phyloP scores from a whole-genome alignment of 495 filamentous ascomycete species.

The Aspergillus haitiensis region DNA sequence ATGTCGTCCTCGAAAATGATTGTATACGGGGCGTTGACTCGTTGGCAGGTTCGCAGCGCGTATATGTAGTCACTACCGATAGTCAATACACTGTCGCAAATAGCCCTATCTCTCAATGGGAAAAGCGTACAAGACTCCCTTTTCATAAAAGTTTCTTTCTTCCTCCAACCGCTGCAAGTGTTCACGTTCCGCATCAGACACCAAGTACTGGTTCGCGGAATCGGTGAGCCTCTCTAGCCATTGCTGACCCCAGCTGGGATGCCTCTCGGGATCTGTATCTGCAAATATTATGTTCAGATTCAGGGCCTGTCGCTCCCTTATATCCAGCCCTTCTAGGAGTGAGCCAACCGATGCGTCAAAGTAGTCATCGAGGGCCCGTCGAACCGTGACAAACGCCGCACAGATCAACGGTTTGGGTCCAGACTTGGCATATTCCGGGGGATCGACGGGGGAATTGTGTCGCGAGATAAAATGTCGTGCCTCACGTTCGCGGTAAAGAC shows the following conservation, averaged over 20 bases:
- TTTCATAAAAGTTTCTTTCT: slow-evolving; percentile 28
- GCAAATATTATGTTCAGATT: slow-evolving; percentile 53
- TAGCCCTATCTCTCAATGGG: background rate
- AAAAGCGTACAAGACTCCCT: slow-evolving; percentile 34
- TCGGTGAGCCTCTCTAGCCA: slow-evolving; percentile 51
- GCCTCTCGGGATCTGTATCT: slow-evolving; percentile 45
- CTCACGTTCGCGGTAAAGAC: slow-evolving; percentile 36
- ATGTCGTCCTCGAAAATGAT: slow-evolving; percentile 51
- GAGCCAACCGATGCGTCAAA: slow-evolving; percentile 52
- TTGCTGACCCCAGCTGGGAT: slow-evolving; percentile 48
- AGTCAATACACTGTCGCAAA: background rate
- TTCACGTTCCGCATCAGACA: slow-evolving; percentile 18
- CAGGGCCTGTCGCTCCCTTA: slow-evolving; percentile 44
- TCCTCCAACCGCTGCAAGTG: slow-evolving; percentile 27
- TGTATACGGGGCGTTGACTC: slow-evolving; percentile 42
- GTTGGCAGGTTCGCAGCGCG: slow-evolving; percentile 38
- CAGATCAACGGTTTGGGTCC: slow-evolving; percentile 29
- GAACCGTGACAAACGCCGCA: slow-evolving; percentile 33
- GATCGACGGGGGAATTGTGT: slow-evolving; percentile 22
- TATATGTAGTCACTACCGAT: slow-evolving; percentile 43
- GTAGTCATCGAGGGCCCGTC: slow-evolving; percentile 38
- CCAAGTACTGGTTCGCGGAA: slow-evolving; percentile 22
- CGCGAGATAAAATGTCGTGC: slow-evolving; percentile 35
- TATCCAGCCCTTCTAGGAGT: slow-evolving; percentile 47
- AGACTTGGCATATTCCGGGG: background rate